A percentile compares a stretch with the other conserved stretches of the same genome.
Evolutionary conservation across 1,139 yeast genomes (phyloP).

Genomic region (Blastobotrys capitulatus): DNA sequence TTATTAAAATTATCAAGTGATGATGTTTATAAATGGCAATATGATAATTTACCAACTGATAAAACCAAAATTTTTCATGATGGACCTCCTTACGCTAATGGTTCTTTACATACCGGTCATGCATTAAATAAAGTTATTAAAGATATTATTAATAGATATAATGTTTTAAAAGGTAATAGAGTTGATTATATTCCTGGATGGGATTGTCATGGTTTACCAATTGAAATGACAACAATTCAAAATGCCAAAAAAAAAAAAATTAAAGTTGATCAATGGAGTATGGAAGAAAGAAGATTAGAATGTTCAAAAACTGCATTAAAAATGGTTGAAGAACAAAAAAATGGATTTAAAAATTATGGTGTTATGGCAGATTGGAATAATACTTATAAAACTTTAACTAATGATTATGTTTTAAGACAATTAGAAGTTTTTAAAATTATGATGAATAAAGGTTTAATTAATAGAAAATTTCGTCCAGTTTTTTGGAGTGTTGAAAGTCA

Average conservation of each 20-base stretch:
- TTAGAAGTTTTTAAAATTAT: slow-evolving; percentile 62
- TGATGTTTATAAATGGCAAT: slow-evolving; percentile 43
- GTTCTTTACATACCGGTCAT: slow-evolving; percentile 89
- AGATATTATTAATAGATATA: slow-evolving; percentile 74
- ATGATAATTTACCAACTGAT: slow-evolving; percentile 18
- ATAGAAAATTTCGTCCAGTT: slow-evolving; percentile 87
- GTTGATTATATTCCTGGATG: slow-evolving; percentile 86
- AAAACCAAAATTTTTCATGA: slow-evolving; percentile 63
- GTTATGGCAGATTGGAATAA: slow-evolving; percentile 77
- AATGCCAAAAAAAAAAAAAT: slow-evolving; percentile 36
- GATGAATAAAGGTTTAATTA: slow-evolving; percentile 61
- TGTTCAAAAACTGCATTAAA: slow-evolving; percentile 64
- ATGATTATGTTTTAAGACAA: slow-evolving; percentile 68
- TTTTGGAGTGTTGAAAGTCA: slow-evolving; percentile 95
- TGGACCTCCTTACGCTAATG: slow-evolving; percentile 99
- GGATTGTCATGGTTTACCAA: slow-evolving; percentile 99
- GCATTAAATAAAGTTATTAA: slow-evolving; percentile 84
- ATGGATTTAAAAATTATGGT: slow-evolving; percentile 62
- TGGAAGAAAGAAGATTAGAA: slow-evolving; percentile 53
- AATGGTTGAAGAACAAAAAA: slow-evolving; percentile 59
- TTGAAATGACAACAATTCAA: slow-evolving; percentile 73
- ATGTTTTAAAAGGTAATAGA: slow-evolving; percentile 55
- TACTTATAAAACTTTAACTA: slow-evolving; percentile 62
- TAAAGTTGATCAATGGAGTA: slow-evolving; percentile 34
- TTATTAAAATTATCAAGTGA: slow-evolving; percentile 34